Percentiles rank a stretch among this genome's conserved stretches.
phyloP scores from a whole-genome alignment of 2,329 filamentous ascomycete species.

The Neonectria punicea region DNA sequence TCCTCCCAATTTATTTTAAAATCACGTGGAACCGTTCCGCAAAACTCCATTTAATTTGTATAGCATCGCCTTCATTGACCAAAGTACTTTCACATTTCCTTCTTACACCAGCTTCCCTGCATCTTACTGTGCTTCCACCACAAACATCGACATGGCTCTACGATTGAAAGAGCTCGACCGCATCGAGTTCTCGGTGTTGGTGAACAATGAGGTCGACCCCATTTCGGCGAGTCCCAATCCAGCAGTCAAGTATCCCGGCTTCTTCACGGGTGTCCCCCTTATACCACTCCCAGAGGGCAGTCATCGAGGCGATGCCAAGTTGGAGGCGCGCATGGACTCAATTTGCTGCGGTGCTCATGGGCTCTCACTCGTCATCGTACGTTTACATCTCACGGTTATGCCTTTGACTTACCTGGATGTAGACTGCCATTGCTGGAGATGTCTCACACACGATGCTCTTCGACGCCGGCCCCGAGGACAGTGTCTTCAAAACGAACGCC shows the following conservation, averaged over 20 bases:
- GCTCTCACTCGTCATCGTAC: slow-evolving; percentile 61
- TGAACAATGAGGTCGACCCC: slow-evolving; percentile 66
- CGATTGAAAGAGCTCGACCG: neutral
- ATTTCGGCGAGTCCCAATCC: slow-evolving; percentile 58
- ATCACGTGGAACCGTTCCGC: neutral
- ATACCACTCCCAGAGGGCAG: slow-evolving; percentile 13
- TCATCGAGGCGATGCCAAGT: slow-evolving; percentile 54
- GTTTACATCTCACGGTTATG: neutral
- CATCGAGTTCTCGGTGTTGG: slow-evolving; percentile 60
- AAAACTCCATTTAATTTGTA: neutral
- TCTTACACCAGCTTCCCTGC: neutral
- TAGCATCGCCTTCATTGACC: no score
- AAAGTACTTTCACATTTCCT: neutral
- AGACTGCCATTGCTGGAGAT: slow-evolving; percentile 58
- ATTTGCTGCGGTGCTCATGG: slow-evolving; percentile 66
- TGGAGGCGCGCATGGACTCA: slow-evolving; percentile 59
- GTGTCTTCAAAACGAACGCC: slow-evolving; percentile 61
- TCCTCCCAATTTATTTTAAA: neutral
- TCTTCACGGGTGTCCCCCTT: slow-evolving; percentile 54
- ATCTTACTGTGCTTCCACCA: neutral
- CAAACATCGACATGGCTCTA: neutral
- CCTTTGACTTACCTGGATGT: slow-evolving; percentile 15
- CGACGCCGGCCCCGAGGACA: slow-evolving; percentile 63
- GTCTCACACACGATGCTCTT: slow-evolving; percentile 61
- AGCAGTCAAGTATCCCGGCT: slow-evolving; percentile 54